Percentiles rank a stretch among this genome's conserved stretches.
These are phyloP conservation scores for Phoma sp. DNA, from an alignment of 2,329 filamentous ascomycete species.

Conservation along the genomic window DNA sequence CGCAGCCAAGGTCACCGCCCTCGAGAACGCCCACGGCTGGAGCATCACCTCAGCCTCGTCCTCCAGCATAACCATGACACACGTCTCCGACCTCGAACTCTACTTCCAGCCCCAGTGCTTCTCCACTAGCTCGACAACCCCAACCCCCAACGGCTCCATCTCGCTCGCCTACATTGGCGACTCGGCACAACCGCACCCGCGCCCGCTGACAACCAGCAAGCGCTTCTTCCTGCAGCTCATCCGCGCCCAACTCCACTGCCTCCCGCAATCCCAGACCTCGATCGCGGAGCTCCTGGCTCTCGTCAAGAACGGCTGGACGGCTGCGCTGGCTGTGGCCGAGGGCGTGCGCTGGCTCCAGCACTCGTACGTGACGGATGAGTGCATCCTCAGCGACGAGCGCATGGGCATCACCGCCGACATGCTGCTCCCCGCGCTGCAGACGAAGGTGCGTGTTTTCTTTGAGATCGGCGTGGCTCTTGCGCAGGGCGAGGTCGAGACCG, in stretches of 20 bases:
- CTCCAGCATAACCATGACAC: constrained; percentile 71
- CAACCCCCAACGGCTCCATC: constrained; percentile 55
- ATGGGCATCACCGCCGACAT: constrained; percentile 67
- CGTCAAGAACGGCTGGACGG: constrained; percentile 70
- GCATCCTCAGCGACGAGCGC: constrained; percentile 68
- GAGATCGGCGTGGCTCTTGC: constrained; percentile 57
- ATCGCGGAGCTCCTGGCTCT: constrained; percentile 64
- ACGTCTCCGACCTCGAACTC: constrained; percentile 73
- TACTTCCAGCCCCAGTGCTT: constrained; percentile 73
- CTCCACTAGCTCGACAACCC: constrained; percentile 51
- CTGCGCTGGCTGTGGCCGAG: constrained; percentile 63
- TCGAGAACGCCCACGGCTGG: constrained; percentile 75
- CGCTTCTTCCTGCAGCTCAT: constrained; percentile 79
- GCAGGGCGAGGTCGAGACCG: constrained; percentile 57
- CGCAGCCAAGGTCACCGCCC: constrained; percentile 66
- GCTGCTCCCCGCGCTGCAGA: constrained; percentile 68
- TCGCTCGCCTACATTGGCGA: constrained; percentile 74
- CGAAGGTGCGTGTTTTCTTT: constrained; percentile 70
- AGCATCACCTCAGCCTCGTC: constrained; percentile 68
- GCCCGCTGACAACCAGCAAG: constrained; percentile 67
- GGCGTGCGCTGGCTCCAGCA: constrained; percentile 68
- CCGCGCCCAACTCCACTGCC: constrained; percentile 67
- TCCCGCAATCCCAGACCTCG: constrained; percentile 64
- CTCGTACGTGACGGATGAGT: constrained; percentile 68
- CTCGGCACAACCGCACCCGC: constrained; percentile 59